Conservation (phyloP, 192 early-diverging fungal genomes). For the Spizellomyces punctatus region DNA sequence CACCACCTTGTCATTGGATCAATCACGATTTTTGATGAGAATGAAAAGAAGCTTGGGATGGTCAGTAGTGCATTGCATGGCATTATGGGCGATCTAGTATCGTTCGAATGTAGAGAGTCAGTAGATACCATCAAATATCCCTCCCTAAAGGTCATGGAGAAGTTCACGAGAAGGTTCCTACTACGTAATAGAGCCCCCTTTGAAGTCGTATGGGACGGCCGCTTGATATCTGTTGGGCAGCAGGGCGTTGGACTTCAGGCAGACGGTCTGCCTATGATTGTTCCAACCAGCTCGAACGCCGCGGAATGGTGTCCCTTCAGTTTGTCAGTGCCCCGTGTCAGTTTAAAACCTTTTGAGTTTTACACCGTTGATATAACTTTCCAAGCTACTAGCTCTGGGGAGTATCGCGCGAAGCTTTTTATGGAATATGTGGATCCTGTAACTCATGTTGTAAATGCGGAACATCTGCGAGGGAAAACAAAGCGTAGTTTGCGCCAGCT, state of each 20-base stretch:
- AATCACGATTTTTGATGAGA: constrained; percentile 47
- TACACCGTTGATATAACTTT: constrained; percentile 50
- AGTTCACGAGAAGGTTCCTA: constrained; percentile 40
- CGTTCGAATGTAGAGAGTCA: constrained; percentile 40
- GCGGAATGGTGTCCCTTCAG: constrained; percentile 49
- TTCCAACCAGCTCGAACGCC: constrained; percentile 13
- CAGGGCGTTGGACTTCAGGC: constrained; percentile 27
- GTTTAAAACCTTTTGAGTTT: constrained; percentile 54
- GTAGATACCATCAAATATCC: constrained; percentile 43
- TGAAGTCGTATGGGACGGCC: constrained; percentile 51
- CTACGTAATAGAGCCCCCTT: constrained; percentile 51
- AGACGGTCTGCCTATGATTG: constrained; percentile 29
- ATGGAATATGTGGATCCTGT: constrained; percentile 54
- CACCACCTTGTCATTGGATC: constrained; percentile 40
- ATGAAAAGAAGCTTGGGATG: constrained; percentile 36
- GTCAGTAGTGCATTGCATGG: constrained; percentile 43
- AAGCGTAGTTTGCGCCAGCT: constrained; percentile 36
- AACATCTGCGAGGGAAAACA: constrained; percentile 32
- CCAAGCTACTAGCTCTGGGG: constrained; percentile 49
- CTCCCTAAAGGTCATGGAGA: constrained; percentile 44
- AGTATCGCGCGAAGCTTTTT: constrained; percentile 39
- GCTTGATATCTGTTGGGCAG: constrained; percentile 32
- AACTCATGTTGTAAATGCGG: constrained; percentile 41
- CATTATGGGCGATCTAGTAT: constrained; percentile 42
- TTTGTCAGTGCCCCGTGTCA: constrained; percentile 32